Base-by-base conservation (phyloP, 2,329 filamentous ascomycete species). In the Aspergillus aculeatinus region DNA sequence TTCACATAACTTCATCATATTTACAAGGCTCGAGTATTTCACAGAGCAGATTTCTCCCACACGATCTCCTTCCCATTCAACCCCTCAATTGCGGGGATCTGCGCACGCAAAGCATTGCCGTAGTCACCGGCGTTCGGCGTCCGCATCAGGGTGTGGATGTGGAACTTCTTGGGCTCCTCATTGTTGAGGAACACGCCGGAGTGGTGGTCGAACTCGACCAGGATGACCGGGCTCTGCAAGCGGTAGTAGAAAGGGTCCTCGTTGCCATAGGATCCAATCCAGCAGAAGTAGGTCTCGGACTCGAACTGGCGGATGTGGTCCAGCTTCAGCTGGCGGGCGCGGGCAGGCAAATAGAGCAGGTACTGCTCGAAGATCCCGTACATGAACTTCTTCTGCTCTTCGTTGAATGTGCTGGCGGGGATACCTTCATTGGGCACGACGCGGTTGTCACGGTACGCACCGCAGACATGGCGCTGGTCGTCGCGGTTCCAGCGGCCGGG, bases 171-270 rank as follows among this genome's bases (percentile, higher is more conserved):
- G 0, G 90, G 90, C 73, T 90, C 84, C 53, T 80, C 80, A 70
- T 93, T 94, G 1, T 82, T 86, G 68, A 94, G 73, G 66, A 92
- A 93, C 0, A 93, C 90, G 0, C 90, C 89, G 0, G 86, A 90
- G 72, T 93, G 90, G 69, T 92, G 89, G 67, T 93, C 90, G 67
- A 94, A 90, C 79, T 94, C 90, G 55, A 89, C 79, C 2, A 93
- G 78, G 0, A 91, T 79, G 0, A 93, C 89, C 0, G 89, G 89
- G 64, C 85, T 91, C 74, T 94, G 90, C 3, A 94, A 83, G 0
- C 90, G 82, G 68, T 87, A 94, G 74, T 93, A 94, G 68, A 91
- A 94, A 0, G 90, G 80, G 71, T 92, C 89, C 0, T 84, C 75
- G 55, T 90, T 81, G 0, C 81, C 85, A 61, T 79, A 89, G 0